Base-by-base conservation (phyloP, 345 rosid genomes). In the Salix dunnii region DNA sequence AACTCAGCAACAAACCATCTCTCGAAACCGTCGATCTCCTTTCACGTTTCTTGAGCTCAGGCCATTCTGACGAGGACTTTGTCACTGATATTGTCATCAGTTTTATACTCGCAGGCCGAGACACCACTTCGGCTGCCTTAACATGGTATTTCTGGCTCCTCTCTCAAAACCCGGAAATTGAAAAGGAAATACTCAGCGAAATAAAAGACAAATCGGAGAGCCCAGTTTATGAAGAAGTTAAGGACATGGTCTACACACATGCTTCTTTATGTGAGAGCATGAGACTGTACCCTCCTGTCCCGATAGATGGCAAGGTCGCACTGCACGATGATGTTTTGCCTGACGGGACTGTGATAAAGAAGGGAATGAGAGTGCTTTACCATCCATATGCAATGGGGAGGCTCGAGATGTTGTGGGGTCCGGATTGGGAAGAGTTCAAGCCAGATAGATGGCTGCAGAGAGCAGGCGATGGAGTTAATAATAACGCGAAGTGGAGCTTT, bases 101-200 rank as follows among this genome's bases (percentile, higher is more conserved):
- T 60, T 89, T 90, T 67, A 81, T 86, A 3, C 87, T 89, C 14
- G 95, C 97, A 0, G 95, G 95, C 68, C 80, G 90, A 7, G 97
- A 92, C 85, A 82, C 97, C 0, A 92, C 93, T 16, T 90, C 94
- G 20, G 85, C 94, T n/a, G 93, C 93, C 18, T 76, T 92, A 70
- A 87, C 89, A 5, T 92, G 97, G 95, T 90, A 87, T 89, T 89
- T 92, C 76, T 89, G 88, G 92, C 70, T 90, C 7, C 77, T 92
- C 35, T 80, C 85, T 0, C 18, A 23, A n/a, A 81, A 88, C 78
- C 90, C 91, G 6, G 68, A 74, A 5, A 85, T 80, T 0, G 91
- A 84, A 43, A 18, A 25, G 1, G 79, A 83, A 64, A 85, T 91
- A 31, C 51, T 83, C 6, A 61, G 84, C 23, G 97, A 93, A 70